These are phyloP conservation scores for Pisolithus sp. DNA, from an alignment of 768 basidiomycete species.

Conservation along the genomic window DNA sequence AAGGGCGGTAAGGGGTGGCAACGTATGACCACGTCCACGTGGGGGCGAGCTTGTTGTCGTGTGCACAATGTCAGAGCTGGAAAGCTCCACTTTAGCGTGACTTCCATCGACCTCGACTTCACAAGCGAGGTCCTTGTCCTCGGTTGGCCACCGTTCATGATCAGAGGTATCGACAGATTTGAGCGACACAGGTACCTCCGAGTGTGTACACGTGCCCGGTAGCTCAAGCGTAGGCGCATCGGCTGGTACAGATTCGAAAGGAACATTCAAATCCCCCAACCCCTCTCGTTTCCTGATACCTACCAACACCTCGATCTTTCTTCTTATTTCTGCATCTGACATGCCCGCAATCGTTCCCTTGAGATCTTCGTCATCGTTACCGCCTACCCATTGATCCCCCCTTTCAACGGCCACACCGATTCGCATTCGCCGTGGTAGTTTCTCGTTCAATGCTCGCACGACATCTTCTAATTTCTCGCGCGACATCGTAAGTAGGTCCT, in stretches of 20 bases:
- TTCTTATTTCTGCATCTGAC: conserved; percentile 41
- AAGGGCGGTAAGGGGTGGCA: conserved; percentile 17
- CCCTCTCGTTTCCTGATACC: conserved; percentile 38
- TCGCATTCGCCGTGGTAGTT: conserved; percentile 44
- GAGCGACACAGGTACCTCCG: too few relatives aligned
- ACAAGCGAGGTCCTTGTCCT: too few relatives aligned
- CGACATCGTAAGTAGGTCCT: conserved; percentile 62
- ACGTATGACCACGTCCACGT: conserved; percentile 4
- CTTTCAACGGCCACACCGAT: conserved; percentile 39
- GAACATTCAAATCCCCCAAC: conserved; percentile 24
- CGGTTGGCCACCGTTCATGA: too few relatives aligned
- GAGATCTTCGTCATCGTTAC: not conserved
- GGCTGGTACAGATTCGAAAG: conserved; percentile 16
- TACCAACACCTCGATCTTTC: conserved; percentile 53
- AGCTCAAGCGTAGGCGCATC: conserved; percentile 19
- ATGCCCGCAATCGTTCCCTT: conserved; percentile 19
- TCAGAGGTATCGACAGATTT: too few relatives aligned
- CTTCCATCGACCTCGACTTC: too few relatives aligned
- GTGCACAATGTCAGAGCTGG: conserved; percentile 22
- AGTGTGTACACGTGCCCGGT: not conserved
- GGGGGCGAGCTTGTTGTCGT: not conserved
- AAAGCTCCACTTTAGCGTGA: conserved; percentile 13
- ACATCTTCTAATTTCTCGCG: conserved; percentile 46
- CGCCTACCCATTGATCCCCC: conserved; percentile 4
- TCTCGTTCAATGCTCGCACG: conserved; percentile 48